Base-by-base conservation (phyloP, 257 asterid genomes). In the Fraxinus americana region DNA sequence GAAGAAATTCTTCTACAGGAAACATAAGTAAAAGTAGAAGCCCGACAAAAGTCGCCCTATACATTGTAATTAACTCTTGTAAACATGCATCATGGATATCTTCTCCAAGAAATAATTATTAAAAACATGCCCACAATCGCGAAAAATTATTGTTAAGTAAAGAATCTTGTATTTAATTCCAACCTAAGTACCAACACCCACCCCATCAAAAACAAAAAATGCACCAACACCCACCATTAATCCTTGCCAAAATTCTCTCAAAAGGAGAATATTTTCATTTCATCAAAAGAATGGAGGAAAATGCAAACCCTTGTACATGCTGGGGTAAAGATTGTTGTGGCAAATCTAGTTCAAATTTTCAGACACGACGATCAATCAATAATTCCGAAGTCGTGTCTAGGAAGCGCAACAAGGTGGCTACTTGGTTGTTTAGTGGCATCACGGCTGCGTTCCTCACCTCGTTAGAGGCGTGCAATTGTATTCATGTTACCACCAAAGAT, bases 371-470 rank as follows among this genome's bases (percentile, higher is more conserved):
- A 36, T 12, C 86, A 59, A 7, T 78, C 45, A 41, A 78, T 57
- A 27, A 81, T 54, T 76, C 80, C 34, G 25, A 73, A 75, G 81
- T 16, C 34, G 82, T 75, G 50, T 43, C 50, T 11, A 43, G 78
- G 75, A 86, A 76, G 75, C 29, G 83, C 9, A 90, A 88, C 8
- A 78, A 83, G 74, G 79, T 83, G 78, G 91, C 87, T 3, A 30
- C 85, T 0, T 34, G 90, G 74, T 70, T 91, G 59, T 27, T 87
- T 43, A 68, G 91, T 11, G 75, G 7, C 61, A 19, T 91, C 13
- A 7, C 84, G 0, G 52, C 85, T 0, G 88, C 75, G 23, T 91
- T 91, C 80, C 88, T 91, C 11, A 45, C 86, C 23, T 85, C 94
- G 3, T 67, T 91, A 52, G 17, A 17, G 23, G 23, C 0, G 61